A percentile compares a stretch with the other conserved stretches of the same genome.
Conservation (phyloP, 176 grass and related monocot species). For the Puccinellia tenuiflora region DNA sequence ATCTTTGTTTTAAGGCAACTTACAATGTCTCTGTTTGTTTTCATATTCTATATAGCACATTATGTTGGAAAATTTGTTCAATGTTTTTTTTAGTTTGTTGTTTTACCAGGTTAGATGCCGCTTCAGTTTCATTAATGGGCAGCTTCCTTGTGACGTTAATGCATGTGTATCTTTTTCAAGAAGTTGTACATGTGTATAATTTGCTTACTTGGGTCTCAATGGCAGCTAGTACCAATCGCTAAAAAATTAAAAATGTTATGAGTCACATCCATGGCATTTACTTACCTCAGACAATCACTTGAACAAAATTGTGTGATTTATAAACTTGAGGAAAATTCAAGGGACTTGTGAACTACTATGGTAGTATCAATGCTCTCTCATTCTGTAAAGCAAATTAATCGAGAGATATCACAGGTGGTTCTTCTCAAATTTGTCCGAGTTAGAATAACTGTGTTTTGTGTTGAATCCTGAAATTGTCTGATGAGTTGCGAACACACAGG, state of each 20-base stretch:
- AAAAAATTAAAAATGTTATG: neutral
- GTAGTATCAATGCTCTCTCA: neutral
- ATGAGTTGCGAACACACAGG: neutral
- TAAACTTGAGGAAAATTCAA: neutral
- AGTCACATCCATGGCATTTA: neutral
- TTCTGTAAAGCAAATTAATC: constrained; percentile 4
- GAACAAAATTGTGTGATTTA: neutral
- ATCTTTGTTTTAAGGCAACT: neutral
- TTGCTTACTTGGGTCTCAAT: neutral
- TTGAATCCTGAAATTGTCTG: neutral
- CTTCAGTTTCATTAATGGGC: neutral
- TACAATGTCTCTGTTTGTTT: neutral
- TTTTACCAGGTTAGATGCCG: neutral
- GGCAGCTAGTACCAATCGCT: neutral
- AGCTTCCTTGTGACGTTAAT: neutral
- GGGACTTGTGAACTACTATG: neutral
- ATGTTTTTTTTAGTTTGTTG: neutral
- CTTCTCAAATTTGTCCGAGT: neutral
- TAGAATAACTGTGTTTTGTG: neutral
- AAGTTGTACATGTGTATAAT: neutral
- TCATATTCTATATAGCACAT: neutral
- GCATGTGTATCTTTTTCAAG: neutral
- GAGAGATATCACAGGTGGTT: neutral
- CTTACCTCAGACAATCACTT: neutral
- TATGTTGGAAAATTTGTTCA: neutral